Base-by-base conservation (phyloP, 192 early-diverging fungal genomes). In the Gigaspora rosea region DNA sequence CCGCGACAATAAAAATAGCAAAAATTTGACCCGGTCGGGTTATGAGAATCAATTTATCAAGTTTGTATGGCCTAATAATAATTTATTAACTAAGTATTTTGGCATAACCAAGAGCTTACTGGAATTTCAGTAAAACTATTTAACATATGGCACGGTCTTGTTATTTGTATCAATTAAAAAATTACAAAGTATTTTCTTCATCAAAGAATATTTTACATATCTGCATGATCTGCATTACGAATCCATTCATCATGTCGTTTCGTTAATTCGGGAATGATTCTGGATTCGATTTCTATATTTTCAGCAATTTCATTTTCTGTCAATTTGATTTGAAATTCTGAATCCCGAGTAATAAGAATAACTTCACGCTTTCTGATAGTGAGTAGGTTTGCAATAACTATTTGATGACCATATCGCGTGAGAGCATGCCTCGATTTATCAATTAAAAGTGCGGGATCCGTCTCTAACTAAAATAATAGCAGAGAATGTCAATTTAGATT, bases 331-430 rank as follows among this genome's bases (percentile, higher is more conserved):
- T 86, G 81, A 8, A 73, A 61, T 72, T 88, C 84, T 8, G 78
- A 80, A 12, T 84, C 80, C 9, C 79, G 32, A 3, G 89, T 89
- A 58, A 90, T 88, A 62, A 94, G 57, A 67, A 85, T 90, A 15
- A 99, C 97, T 22, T 90, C 87, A 36, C 85, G 81, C 85, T 99
- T 99, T 48, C 98, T 88, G 2, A 95, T 97, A 47, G 82, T 80
- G 10, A 99, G 81, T 80, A 98, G 88, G 76, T 99, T 99, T 66
- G 92, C 97, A 85, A 99, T 95, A 36, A 99, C 98, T 27, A 97
- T 88, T 81, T 99, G 97, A 81, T 99, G 98, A 18, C 95, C 94
- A 81, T 99, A 99, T 48, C 91, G 85, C 35, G 83, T 85, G 35
- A 99, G 78, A 3, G 96, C 91, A 78, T 90, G 82, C 16, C 87